These are phyloP conservation scores for Debaryomycetaceae sp. DNA, from an alignment of 1,139 yeast species.

Conservation along the genomic window DNA sequence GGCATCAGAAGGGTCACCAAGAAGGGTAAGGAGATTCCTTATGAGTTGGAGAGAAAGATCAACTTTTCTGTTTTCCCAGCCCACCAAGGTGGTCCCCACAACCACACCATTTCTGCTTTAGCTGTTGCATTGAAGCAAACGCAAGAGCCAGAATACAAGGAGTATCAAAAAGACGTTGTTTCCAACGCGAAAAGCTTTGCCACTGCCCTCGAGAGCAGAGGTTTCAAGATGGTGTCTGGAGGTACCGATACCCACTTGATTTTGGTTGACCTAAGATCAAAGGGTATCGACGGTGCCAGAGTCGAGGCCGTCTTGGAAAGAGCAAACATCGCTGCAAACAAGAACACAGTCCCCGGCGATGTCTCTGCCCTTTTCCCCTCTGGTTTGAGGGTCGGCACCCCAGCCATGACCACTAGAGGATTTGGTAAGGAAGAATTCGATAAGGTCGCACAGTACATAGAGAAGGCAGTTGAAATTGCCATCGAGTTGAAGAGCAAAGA, in stretches of 20 bases:
- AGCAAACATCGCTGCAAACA: conserved; percentile 90
- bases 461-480: conserved; percentile 70
- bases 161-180: conserved; percentile 80
- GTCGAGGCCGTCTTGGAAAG: conserved; percentile 88
- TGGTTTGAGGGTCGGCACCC: conserved; percentile 95
- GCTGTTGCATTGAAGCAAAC: conserved; percentile 95
- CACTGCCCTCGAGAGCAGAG: conserved; percentile 58
- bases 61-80: conserved; percentile 98
- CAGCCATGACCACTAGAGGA: conserved; percentile 98
- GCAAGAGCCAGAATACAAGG: conserved; percentile 75
- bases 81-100: conserved; percentile 99
- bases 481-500: conserved; percentile 57
- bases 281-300: conserved; percentile 92
- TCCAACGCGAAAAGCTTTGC: conserved; percentile 79
- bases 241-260: conserved; percentile 96
- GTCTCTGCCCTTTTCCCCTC: conserved; percentile 93
- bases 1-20: conserved; percentile 83
- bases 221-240: conserved; percentile 78
- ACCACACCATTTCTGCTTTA: conserved; percentile 93
- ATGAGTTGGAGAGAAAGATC: conserved; percentile 85
- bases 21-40: conserved; percentile 82
- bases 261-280: conserved; percentile 77
- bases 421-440: conserved; percentile 75
- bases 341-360: conserved; percentile 96
- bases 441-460: conserved; percentile 74